phyloP scores from a whole-genome alignment of 192 early-diverging fungal genomes.

The Fimicolochytrium jonesii region DNA sequence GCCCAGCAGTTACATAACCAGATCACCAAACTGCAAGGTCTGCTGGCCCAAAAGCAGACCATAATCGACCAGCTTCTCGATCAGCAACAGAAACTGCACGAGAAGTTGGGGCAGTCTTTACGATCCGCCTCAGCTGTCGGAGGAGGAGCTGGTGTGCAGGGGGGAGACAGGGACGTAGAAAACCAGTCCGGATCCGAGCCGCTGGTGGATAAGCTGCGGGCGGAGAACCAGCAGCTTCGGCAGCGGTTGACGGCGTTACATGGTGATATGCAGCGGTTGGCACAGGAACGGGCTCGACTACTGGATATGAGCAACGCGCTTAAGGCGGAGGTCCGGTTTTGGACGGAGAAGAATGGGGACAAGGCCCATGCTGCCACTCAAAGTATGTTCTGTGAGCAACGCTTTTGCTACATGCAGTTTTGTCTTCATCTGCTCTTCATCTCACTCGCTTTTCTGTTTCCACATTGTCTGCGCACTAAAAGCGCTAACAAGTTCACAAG shows the following conservation, averaged over 20 bases:
- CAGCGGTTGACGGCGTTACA: neutral
- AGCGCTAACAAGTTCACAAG: too few relatives aligned
- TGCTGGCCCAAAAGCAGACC: slow-evolving; percentile 20
- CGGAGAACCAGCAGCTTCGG: slow-evolving; percentile 7
- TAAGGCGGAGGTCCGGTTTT: slow-evolving; percentile 26
- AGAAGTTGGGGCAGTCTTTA: slow-evolving; percentile 15
- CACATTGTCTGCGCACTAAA: too few relatives aligned
- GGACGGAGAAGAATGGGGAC: slow-evolving; percentile 12
- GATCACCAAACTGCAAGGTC: slow-evolving; percentile 5
- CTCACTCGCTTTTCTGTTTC: neutral
- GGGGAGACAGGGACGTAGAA: neutral
- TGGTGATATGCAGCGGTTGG: slow-evolving; percentile 1
- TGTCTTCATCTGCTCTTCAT: too few relatives aligned
- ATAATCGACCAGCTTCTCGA: slow-evolving; percentile 18
- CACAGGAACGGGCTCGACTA: slow-evolving; percentile 15
- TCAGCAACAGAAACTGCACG: slow-evolving; percentile 18
- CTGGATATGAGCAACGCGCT: slow-evolving; percentile 35
- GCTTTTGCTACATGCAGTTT: too few relatives aligned
- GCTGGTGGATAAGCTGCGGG: neutral
- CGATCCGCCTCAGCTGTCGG: neutral
- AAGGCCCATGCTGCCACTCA: slow-evolving; percentile 8
- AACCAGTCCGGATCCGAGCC: too few relatives aligned
- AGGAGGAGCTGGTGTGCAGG: neutral
- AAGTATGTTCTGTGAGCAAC: slow-evolving; percentile 6
- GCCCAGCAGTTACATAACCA: slow-evolving; percentile 5